Base-by-base conservation (phyloP, 768 basidiomycete species). In the Pleurotus sapidus region DNA sequence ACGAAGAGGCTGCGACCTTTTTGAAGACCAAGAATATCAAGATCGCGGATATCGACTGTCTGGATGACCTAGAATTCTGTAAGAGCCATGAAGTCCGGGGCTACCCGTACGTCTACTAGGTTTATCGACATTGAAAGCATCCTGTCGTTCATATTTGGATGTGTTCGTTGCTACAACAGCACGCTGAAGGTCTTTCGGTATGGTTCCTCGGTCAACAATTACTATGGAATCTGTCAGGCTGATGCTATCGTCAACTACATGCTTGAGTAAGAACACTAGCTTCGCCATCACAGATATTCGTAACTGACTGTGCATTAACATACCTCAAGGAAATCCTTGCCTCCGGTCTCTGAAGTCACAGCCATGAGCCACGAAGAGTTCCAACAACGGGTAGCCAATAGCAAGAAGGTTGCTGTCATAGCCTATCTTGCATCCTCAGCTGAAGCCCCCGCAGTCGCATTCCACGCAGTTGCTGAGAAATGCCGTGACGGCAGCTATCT, bases 271-370 rank as follows among this genome's bases (percentile, higher is more conserved):
- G 42, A 6, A 6, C 42, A 1, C 15, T 43, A 12, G 42, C 42
- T 5, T 6, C 7, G 7, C 6, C 6, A 9, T 30, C 49, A 60
- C 37, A 34, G 38, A 23, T n/a, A 23, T 8, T 1, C 45, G 57
- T 23, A 51, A 7, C 46, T 57, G 63, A 58, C 65, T 48, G 48
- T 65, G 47, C 49, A 18, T 6, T 9, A 2, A 8, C 27, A 30
- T 20, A 20, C 20, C 25, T 40, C 42, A 49, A 77, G 93, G 69
- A 96, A 98, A 81, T 87, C 93, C 6, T 84, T 98, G 15, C 97
- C 97, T 7, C 94, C 97, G 37, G 90, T 98, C 18, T 87, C 93
- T 4, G 80, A 86, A 37, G 86, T 99, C 34, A 93, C 88, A 2
- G 74, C 75, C 15, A 82, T 75, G 39, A 91, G 90, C 71, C 85